Conservation (phyloP, 768 basidiomycete genomes). For the Stropharia rugosoannulata region DNA sequence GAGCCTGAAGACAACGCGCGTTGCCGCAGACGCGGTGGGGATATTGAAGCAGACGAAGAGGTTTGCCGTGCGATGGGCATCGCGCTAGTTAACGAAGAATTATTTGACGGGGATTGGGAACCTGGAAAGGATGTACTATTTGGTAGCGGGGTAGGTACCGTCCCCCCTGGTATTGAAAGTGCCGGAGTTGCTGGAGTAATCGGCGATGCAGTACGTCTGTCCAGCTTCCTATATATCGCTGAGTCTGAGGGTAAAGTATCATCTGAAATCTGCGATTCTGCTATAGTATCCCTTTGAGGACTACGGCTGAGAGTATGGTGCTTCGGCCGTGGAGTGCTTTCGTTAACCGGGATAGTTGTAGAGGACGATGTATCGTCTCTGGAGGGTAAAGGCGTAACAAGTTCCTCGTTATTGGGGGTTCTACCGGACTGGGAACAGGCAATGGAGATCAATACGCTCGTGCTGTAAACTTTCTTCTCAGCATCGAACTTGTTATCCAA, state of each 20-base stretch:
- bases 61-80: neutral
- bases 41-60: constrained; percentile 8
- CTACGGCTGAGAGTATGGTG: constrained; percentile 30
- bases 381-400: constrained; percentile 12
- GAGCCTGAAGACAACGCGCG: constrained; percentile 32
- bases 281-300: constrained; percentile 13
- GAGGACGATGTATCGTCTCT: constrained; percentile 1
- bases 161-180: constrained; percentile 22
- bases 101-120: neutral
- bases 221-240: constrained; percentile 5
- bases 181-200: constrained; percentile 4
- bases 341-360: neutral
- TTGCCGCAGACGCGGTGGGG: constrained; percentile 25
- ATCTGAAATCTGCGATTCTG: constrained; percentile 7
- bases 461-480: constrained; percentile 49
- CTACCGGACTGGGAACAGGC: constrained; percentile 4
- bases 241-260: neutral
- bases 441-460: constrained; percentile 47
- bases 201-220: neutral
- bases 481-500: constrained; percentile 55
- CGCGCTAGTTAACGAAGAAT: neutral
- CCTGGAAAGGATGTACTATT: constrained; percentile 10
- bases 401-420: constrained; percentile 14
- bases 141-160: constrained; percentile 13
- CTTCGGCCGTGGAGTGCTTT: constrained; percentile 39